These are phyloP conservation scores for Spongiforma sp. DNA, from an alignment of 1,284 basidiomycete species.

Conservation along the genomic window DNA sequence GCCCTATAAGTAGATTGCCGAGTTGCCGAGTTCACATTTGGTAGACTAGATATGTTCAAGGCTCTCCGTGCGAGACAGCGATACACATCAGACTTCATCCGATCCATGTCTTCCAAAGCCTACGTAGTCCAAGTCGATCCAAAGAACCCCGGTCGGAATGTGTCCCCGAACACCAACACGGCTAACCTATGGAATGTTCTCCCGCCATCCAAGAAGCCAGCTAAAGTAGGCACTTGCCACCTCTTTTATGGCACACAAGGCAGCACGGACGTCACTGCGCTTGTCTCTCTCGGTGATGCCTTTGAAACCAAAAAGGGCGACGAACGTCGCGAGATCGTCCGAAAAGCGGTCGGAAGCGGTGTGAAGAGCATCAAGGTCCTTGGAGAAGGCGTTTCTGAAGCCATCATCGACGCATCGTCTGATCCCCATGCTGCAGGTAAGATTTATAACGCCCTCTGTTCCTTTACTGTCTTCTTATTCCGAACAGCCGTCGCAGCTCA, in stretches of 20 bases:
- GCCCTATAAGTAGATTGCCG: not conserved
- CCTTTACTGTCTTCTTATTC: not conserved
- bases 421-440: constrained; percentile 79
- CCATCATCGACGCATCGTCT: constrained; percentile 61
- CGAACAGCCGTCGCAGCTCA: constrained; percentile 73
- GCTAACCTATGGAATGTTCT: constrained; percentile 50
- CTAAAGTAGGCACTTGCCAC: constrained; percentile 67
- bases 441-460: not conserved
- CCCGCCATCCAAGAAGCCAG: constrained; percentile 49
- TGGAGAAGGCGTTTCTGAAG: constrained; percentile 60
- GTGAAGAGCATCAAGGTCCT: constrained; percentile 68
- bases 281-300: constrained; percentile 68
- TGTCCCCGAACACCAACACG: constrained; percentile 37
- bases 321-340: constrained; percentile 63
- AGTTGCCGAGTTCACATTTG: too few species aligned
- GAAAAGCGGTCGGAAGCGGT: constrained; percentile 69
- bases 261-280: constrained; percentile 48
- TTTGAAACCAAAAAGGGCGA: constrained; percentile 55
- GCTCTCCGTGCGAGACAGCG: constrained; percentile 20
- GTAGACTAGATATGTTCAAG: constrained; percentile 20
- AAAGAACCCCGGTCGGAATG: constrained; percentile 31
- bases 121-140: constrained; percentile 52
- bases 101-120: constrained; percentile 44
- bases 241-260: constrained; percentile 62
- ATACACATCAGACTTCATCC: constrained; percentile 25